Evolutionary conservation across 108 stramenopile species (phyloP).

Genomic region (Skeletonema menzelii): DNA sequence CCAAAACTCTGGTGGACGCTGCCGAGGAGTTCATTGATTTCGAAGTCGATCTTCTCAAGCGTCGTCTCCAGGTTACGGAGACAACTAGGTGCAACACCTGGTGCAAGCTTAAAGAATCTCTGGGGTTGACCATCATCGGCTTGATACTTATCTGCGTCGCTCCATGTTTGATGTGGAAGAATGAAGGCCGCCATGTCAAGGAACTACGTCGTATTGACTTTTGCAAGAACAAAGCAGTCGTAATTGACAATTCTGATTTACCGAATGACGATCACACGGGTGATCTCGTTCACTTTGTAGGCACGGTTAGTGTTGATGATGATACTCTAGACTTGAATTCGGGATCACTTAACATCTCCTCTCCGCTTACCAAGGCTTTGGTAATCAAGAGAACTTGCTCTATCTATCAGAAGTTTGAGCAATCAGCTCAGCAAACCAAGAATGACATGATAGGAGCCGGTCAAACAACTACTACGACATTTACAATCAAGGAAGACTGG

Average conservation of each 20-base stretch:
- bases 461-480: slow-evolving; percentile 53
- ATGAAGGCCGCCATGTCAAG: slow-evolving; percentile 54
- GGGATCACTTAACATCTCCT: slow-evolving; percentile 44
- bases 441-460: slow-evolving; percentile 50
- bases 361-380: slow-evolving; percentile 45
- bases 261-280: slow-evolving; percentile 42
- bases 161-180: slow-evolving; percentile 56
- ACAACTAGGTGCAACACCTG: slow-evolving; percentile 46
- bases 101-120: slow-evolving; percentile 42
- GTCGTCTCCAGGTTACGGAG: not conserved
- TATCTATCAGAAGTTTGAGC: slow-evolving; percentile 56
- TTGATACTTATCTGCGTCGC: slow-evolving; percentile 45
- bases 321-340: slow-evolving; percentile 32
- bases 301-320: slow-evolving; percentile 53
- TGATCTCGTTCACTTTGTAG: slow-evolving; percentile 50
- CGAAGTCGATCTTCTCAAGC: not conserved
- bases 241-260: slow-evolving; percentile 33
- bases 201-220: slow-evolving; percentile 51
- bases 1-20: not conserved
- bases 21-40: slow-evolving; percentile 1
- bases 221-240: slow-evolving; percentile 56
- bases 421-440: slow-evolving; percentile 27
- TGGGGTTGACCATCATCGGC: slow-evolving; percentile 50
- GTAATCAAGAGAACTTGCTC: slow-evolving; percentile 49
- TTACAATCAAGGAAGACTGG: slow-evolving; percentile 51